Evolutionary conservation across 2,329 filamentous ascomycete species (phyloP).

Genomic region (Fusarium buxicola): DNA sequence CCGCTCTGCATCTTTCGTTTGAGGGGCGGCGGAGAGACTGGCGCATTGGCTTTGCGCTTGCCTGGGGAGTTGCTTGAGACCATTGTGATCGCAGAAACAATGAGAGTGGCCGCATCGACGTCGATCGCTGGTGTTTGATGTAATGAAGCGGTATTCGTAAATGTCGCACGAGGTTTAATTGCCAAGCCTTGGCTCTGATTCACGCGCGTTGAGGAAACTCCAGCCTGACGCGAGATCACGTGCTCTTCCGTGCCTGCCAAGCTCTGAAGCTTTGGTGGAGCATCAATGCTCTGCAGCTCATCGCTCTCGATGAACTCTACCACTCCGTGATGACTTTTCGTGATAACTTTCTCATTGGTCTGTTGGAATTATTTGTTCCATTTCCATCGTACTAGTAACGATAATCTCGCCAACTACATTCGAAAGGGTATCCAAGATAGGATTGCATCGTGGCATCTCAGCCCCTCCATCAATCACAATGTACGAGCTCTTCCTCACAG

Average conservation of each 20-base stretch:
- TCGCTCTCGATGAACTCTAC: background rate
- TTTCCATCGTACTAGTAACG: background rate
- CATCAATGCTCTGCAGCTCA: background rate
- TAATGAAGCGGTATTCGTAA: background rate
- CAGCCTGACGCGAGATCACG: conserved; percentile 50
- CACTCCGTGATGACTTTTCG: too few relatives aligned
- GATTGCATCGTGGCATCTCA: background rate
- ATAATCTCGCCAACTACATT: too few relatives aligned
- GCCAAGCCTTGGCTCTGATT: conserved; percentile 19
- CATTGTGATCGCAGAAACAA: conserved; percentile 39
- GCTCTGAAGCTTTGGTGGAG: conserved; percentile 25
- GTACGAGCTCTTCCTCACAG: conserved; percentile 71
- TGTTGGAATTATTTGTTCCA: background rate
- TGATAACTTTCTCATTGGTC: too few relatives aligned
- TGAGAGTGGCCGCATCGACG: conserved; percentile 27
- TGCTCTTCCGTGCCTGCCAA: conserved; percentile 18
- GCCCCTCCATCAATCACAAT: background rate
- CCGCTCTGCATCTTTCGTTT: conserved; percentile 65
- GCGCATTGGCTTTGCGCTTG: conserved; percentile 55
- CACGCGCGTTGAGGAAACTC: conserved; percentile 18
- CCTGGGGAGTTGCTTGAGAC: conserved; percentile 33
- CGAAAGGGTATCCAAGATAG: too few relatives aligned
- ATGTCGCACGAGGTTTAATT: conserved; percentile 19
- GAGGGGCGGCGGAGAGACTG: conserved; percentile 65
- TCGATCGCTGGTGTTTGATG: background rate